Evolutionary conservation across 495 filamentous ascomycete genomes (phyloP).

Genomic region (Penicillium angulare): DNA sequence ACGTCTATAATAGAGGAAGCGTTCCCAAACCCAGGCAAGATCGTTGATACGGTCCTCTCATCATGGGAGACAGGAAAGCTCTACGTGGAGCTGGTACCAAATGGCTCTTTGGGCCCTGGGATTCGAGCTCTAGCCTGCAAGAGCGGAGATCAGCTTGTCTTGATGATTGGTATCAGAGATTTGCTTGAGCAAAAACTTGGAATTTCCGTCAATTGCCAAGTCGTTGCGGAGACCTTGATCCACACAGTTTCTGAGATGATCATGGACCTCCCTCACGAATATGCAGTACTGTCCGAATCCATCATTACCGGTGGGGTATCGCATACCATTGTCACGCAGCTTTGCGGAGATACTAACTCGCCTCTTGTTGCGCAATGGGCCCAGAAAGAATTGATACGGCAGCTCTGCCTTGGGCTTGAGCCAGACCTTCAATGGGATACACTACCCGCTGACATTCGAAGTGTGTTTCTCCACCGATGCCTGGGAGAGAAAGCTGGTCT

Average conservation of each 20-base stretch:
- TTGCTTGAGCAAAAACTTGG: slow-evolving; percentile 37
- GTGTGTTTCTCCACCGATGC: slow-evolving; percentile 36
- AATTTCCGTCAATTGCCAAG: slow-evolving; percentile 44
- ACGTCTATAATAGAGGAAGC: slow-evolving; percentile 41
- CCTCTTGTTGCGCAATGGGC: slow-evolving; percentile 37
- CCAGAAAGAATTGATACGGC: slow-evolving; percentile 41
- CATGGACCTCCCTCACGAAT: slow-evolving; percentile 49
- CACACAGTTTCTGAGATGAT: slow-evolving; percentile 51
- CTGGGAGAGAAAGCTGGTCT: slow-evolving; percentile 31
- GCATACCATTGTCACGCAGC: slow-evolving; percentile 36
- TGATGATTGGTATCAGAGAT: slow-evolving; percentile 44
- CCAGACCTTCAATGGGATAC: slow-evolving; percentile 44
- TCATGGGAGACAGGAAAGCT: slow-evolving; percentile 44
- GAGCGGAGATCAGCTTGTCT: slow-evolving; percentile 30
- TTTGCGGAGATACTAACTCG: slow-evolving; percentile 36
- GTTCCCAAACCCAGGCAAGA: slow-evolving; percentile 42
- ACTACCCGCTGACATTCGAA: slow-evolving; percentile 34
- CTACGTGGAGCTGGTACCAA: slow-evolving; percentile 46
- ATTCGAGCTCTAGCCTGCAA: slow-evolving; percentile 49
- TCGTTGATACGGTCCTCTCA: slow-evolving; percentile 36
- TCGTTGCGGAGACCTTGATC: slow-evolving; percentile 55
- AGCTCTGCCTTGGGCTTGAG: slow-evolving; percentile 44
- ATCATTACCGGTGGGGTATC: slow-evolving; percentile 42
- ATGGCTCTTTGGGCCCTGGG: slow-evolving; percentile 38
- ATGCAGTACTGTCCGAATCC: slow-evolving; percentile 47